Evolutionary conservation across 1,284 basidiomycete genomes (phyloP).

Genomic region (Trametes pubescens): DNA sequence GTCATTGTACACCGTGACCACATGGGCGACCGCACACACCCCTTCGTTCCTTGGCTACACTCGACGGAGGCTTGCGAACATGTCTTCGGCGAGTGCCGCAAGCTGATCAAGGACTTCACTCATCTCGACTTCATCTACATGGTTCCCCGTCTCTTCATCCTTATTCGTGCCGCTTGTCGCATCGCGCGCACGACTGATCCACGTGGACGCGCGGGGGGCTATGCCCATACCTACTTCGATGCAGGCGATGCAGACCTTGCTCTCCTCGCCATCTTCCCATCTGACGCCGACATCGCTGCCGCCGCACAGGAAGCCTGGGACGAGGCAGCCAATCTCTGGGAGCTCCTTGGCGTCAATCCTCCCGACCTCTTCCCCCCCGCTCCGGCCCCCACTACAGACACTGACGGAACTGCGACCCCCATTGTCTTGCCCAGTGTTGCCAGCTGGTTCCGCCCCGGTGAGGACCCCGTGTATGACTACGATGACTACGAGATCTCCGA

Average conservation of each 20-base stretch:
- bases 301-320: slow-evolving; percentile 20
- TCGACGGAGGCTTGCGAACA: slow-evolving; percentile 49
- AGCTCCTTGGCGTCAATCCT: slow-evolving; percentile 21
- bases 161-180: slow-evolving; percentile 16
- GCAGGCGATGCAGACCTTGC: slow-evolving; percentile 16
- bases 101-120: slow-evolving; percentile 48
- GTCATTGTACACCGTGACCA: slow-evolving; percentile 47
- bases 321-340: slow-evolving; percentile 25
- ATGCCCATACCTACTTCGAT: slow-evolving; percentile 32
- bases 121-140: slow-evolving; percentile 45
- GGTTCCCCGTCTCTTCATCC: slow-evolving; percentile 39
- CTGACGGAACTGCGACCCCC: background rate
- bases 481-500: background rate
- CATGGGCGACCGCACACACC: slow-evolving; percentile 8
- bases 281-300: slow-evolving; percentile 16
- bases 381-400: background rate
- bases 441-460: slow-evolving; percentile 3
- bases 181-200: slow-evolving; percentile 5
- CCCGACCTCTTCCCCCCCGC: slow-evolving; percentile 3
- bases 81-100: slow-evolving; percentile 43
- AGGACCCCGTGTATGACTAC: background rate
- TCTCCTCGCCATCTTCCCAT: slow-evolving; percentile 15
- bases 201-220: slow-evolving; percentile 30
- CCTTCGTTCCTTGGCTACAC: slow-evolving; percentile 43
- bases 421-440: slow-evolving; percentile 8